Base-by-base conservation (phyloP, 2,329 filamentous ascomycete genomes). In the Botrytis porri region DNA sequence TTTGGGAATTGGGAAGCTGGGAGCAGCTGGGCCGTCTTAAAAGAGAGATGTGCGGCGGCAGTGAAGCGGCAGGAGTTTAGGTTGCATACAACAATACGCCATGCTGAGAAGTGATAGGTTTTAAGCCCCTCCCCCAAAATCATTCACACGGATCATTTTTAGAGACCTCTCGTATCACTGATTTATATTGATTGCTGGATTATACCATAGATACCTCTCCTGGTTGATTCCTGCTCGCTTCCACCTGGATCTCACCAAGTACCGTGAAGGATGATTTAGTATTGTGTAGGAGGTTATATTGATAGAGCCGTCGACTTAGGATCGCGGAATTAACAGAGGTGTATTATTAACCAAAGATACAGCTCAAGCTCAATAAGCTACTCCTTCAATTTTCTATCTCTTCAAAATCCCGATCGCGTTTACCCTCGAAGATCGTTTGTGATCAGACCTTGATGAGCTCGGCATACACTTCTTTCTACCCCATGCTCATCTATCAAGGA, bases 31-130 rank as follows among this genome's bases (percentile, higher is more conserved):
- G 43, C 60, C 45, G 60, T 41, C 60, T 45, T 9, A 54, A 63
- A 63, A 25, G 48, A 29, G 51, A 51, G 32, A 8, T 67, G 16
- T 54, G 64, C 64, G 54, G 39, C 70, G 61, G 70, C 48, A 66
- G 61, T 71, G 29, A 66, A 66, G 61, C 25, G 70, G 69, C 54
- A 51, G 70, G 45, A 66, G 29, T 57, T 71, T 37, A 60, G 60
- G 29, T 66, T 54, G 59, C 62, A 63, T n/a, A 63, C 59, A 45
- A 32, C 39, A 64, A 43, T 64, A 45, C 61, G n/a, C 61, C 39
- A 64, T 64, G n/a, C 29, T 45, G 16, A 63, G 41, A n/a, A 43
- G 22, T 66, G 12, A 66, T 51, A 20, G 64, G 37, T 66, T 25
- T 25, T 10, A 29, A 39, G 48, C 25, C 48, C 25, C 48, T 51